Evolutionary conservation across 148 eudicot genomes (phyloP).

Genomic region (Dysphania ambrosioides): DNA sequence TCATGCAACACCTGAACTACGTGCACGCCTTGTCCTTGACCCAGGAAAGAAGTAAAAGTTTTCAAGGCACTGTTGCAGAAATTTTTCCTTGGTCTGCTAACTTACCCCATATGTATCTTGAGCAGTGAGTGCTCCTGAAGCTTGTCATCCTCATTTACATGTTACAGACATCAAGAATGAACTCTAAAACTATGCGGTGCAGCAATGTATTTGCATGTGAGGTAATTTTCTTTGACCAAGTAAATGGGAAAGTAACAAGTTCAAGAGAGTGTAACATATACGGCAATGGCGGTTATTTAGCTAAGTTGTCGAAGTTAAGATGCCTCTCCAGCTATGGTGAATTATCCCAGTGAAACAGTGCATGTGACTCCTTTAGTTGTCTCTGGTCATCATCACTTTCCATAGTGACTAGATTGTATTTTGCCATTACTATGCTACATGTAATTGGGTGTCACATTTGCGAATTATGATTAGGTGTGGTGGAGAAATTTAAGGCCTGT

Average conservation of each 20-base stretch:
- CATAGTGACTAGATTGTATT: conserved; percentile 7
- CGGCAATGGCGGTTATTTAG: conserved; percentile 4
- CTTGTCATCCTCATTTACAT: conserved; percentile 11
- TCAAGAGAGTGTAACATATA: not conserved
- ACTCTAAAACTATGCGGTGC: conserved; percentile 11
- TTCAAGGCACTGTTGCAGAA: conserved; percentile 11
- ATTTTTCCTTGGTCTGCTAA: conserved; percentile 16
- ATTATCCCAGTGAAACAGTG: conserved; percentile 7
- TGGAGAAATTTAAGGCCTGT: not conserved
- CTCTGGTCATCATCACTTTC: not conserved
- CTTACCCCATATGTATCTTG: conserved; percentile 4
- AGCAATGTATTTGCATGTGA: not conserved
- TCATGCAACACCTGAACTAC: conserved; percentile 60
- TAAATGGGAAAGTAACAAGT: conserved; percentile 8
- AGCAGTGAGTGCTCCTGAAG: conserved; percentile 14
- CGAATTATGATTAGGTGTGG: not conserved
- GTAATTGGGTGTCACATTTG: not conserved
- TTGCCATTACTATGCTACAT: conserved; percentile 5
- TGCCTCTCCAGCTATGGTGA: conserved; percentile 5
- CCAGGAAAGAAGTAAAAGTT: conserved; percentile 40
- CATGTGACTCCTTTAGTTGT: conserved; percentile 17
- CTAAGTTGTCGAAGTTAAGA: not conserved
- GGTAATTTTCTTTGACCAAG: conserved; percentile 5
- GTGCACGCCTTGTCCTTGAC: conserved; percentile 63
- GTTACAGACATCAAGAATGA: conserved; percentile 14